Evolutionary conservation across 148 eudicot genomes (phyloP).

Genomic region (Pouteria glomerata): DNA sequence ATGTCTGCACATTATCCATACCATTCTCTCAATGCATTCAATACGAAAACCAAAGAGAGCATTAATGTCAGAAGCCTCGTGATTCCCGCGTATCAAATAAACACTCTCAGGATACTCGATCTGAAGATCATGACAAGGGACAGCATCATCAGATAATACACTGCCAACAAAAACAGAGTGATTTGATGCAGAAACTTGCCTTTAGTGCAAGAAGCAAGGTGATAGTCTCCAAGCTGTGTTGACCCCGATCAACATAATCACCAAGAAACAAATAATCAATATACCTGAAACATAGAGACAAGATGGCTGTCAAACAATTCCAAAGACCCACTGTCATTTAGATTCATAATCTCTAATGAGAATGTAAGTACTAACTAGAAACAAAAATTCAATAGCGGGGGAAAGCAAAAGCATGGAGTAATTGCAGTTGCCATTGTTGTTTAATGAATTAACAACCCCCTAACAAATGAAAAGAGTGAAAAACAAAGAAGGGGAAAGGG

Average conservation of each 20-base stretch:
- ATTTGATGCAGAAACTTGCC: constrained; percentile 35
- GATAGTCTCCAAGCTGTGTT: constrained; percentile 98
- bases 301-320: neutral
- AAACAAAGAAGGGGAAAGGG: neutral
- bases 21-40: constrained; percentile 99
- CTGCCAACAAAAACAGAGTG: neutral
- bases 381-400: neutral
- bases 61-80: constrained; percentile 97
- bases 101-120: constrained; percentile 93
- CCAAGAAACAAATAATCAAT: constrained; percentile 93
- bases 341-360: neutral
- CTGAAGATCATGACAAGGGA: constrained; percentile 32
- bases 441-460: too few species aligned
- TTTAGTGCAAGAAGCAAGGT: constrained; percentile 92
- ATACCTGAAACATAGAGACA: constrained; percentile 54
- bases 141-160: constrained; percentile 7
- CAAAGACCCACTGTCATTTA: neutral
- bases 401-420: neutral
- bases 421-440: neutral
- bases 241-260: constrained; percentile 96
- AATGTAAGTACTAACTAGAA: constrained; percentile 5
- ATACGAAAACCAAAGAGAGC: constrained; percentile 98
- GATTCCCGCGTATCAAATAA: constrained; percentile 96
- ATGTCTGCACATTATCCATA: constrained; percentile 16
- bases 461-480: too few species aligned